Evolutionary conservation across 352 stramenopile species (phyloP), one percentile per base, ranked within the genome.

Genomic region (Pythium biforme): DNA sequence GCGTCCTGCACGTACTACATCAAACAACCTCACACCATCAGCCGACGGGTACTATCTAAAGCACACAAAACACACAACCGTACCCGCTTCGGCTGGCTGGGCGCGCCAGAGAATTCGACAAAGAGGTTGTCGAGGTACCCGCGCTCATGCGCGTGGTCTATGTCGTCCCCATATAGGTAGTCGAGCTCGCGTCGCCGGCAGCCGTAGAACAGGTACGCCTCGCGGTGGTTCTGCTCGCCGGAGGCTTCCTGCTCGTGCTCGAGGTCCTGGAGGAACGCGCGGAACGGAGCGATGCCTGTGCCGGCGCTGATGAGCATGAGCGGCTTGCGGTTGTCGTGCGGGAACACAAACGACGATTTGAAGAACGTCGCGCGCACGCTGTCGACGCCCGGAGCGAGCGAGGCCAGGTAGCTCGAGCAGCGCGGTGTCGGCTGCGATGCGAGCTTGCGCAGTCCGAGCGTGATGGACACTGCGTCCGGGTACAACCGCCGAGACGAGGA

Each of bases 251-350:
- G 57, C 67, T 92, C 81, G 57, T 89, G 79, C 67, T 87, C 68
- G 22, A 88, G 72, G 29, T 92, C 81, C 56, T 95, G 83, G 7
- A 92, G 31, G 40, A 95, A 89, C 9, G 84, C 86, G 23, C 86
- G 77, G 64, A 95, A 95, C 20, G 86, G 86, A 23, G 86, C 86
- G 45, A 95, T 89, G 50, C 86, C 86, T 14, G 86, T 93, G 23
- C 86, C 86, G 2, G 83, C 77, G 45, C 82, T 90, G 25, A 95
- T 78, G 37, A 92, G 76, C 73, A 95, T 79, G 52, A 92, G 74
- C 43, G 84, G 84, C 8, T 69, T 76, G 3, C 76, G 70, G 43
- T 90, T 64, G 39, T 86, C 62, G 26, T 75, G 74, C 39, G 84
- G 84, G 50, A 89, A 93, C 5, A 88, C 77, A 48, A 93, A 91